Evolutionary conservation across 2,329 filamentous ascomycete species (phyloP).

Genomic region (Aspergillus chevalieri): DNA sequence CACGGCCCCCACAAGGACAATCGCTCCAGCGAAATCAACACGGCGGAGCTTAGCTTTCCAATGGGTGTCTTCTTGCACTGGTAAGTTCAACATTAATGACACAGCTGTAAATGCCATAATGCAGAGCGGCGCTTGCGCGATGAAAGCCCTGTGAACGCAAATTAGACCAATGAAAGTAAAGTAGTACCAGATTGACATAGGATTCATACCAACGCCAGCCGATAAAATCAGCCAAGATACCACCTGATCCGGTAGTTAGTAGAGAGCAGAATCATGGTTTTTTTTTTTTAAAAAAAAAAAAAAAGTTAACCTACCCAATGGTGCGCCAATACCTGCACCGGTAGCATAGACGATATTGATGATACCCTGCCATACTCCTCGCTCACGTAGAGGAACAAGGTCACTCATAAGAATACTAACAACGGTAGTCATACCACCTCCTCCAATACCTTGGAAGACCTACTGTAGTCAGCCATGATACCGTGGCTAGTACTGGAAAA

Average conservation of each 20-base stretch:
- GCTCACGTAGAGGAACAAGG: constrained; percentile 61
- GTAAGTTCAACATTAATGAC: constrained; percentile 56
- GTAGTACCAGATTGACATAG: neutral
- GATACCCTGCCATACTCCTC: constrained; percentile 68
- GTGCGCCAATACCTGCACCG: constrained; percentile 64
- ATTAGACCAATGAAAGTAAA: neutral
- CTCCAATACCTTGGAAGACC: constrained; percentile 59
- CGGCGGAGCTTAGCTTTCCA: constrained; percentile 61
- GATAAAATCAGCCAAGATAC: constrained; percentile 64
- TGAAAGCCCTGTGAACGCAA: constrained; percentile 54
- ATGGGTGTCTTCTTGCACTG: constrained; percentile 51
- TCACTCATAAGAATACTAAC: constrained; percentile 66
- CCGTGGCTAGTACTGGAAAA: constrained; percentile 27
- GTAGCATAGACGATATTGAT: constrained; percentile 66
- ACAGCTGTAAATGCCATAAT: constrained; percentile 60
- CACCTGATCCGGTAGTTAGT: constrained; percentile 34
- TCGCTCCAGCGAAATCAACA: constrained; percentile 68
- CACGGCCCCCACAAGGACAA: constrained; percentile 60
- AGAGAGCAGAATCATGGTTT: neutral
- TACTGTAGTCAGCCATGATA: constrained; percentile 13
- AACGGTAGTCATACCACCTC: constrained; percentile 65
- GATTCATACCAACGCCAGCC: constrained; percentile 64
- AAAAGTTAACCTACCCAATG: constrained; percentile 51
- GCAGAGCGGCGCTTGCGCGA: constrained; percentile 64
- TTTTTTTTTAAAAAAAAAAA: no score